Percentiles rank a stretch among this genome's conserved stretches.
Evolutionary conservation across 2,329 filamentous ascomycete genomes (phyloP).

Genomic region (Diaporthe humulicola): DNA sequence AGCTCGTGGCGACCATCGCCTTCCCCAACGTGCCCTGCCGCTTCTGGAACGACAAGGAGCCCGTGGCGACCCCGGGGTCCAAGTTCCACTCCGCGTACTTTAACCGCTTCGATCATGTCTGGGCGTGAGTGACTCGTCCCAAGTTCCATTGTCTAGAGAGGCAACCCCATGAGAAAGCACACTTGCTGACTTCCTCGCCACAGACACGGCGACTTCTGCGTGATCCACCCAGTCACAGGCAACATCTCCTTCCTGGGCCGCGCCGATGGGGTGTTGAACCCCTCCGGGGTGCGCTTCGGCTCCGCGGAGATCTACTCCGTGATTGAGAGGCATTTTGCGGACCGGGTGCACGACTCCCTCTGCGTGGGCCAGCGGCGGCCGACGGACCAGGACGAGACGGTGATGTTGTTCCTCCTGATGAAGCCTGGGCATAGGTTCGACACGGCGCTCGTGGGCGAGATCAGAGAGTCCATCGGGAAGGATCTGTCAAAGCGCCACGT

Average conservation of each 20-base stretch:
- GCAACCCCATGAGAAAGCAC: neutral
- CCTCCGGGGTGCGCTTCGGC: constrained; percentile 83
- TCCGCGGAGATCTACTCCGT: constrained; percentile 85
- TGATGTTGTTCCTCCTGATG: constrained; percentile 70
- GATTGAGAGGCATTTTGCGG: constrained; percentile 74
- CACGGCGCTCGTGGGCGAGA: constrained; percentile 63
- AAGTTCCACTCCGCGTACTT: constrained; percentile 74
- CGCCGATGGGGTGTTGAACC: constrained; percentile 85
- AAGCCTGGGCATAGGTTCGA: constrained; percentile 69
- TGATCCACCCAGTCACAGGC: constrained; percentile 76
- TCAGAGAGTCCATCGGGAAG: constrained; percentile 75
- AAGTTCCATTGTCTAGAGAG: neutral
- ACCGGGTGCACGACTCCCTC: constrained; percentile 76
- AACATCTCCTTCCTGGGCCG: constrained; percentile 77
- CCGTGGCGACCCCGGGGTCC: constrained; percentile 59
- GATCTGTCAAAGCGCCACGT: constrained; percentile 82
- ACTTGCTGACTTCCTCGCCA: neutral
- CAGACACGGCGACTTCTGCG: constrained; percentile 73
- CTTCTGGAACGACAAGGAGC: constrained; percentile 69
- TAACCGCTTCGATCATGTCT: constrained; percentile 74
- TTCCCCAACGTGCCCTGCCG: constrained; percentile 83
- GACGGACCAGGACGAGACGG: constrained; percentile 64
- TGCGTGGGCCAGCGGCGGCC: constrained; percentile 83
- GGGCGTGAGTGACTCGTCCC: constrained; percentile 75
- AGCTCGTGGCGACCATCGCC: constrained; percentile 77